Evolutionary conservation across 1,284 basidiomycete genomes (phyloP).

Genomic region (Schizophyllum commune): DNA sequence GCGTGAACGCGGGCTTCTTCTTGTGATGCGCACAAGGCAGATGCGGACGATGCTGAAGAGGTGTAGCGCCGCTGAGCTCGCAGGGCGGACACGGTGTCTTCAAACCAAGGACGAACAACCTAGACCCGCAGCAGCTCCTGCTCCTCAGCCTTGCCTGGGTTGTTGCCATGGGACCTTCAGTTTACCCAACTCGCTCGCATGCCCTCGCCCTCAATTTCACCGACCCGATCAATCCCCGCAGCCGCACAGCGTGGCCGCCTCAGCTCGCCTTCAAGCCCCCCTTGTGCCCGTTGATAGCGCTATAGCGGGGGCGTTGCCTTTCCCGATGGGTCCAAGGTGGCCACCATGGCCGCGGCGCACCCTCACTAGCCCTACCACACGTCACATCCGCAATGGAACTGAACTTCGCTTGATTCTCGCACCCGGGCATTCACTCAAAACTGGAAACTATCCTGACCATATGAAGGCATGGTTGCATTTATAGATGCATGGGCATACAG

Average conservation of each 20-base stretch:
- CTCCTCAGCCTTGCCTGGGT: too few species aligned
- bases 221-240: background rate
- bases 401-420: background rate
- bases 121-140: too few species aligned
- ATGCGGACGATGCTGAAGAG: too few species aligned
- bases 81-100: background rate
- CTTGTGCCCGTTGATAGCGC: background rate
- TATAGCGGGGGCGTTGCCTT: too few species aligned
- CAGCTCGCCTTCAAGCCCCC: background rate
- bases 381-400: too few species aligned
- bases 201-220: background rate
- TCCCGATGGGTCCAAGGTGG: too few species aligned
- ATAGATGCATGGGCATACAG: background rate
- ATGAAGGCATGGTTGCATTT: background rate
- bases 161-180: background rate
- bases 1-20: background rate
- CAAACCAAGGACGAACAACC: background rate
- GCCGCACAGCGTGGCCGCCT: background rate
- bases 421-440: background rate
- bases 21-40: too few species aligned
- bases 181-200: background rate
- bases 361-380: too few species aligned
- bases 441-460: background rate
- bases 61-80: too few species aligned
- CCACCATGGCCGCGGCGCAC: too few species aligned